A percentile compares a stretch with the other conserved stretches of the same genome.
Evolutionary conservation across 1,139 yeast species (phyloP).

Genomic region (Debaryomyces psychrophilus): DNA sequence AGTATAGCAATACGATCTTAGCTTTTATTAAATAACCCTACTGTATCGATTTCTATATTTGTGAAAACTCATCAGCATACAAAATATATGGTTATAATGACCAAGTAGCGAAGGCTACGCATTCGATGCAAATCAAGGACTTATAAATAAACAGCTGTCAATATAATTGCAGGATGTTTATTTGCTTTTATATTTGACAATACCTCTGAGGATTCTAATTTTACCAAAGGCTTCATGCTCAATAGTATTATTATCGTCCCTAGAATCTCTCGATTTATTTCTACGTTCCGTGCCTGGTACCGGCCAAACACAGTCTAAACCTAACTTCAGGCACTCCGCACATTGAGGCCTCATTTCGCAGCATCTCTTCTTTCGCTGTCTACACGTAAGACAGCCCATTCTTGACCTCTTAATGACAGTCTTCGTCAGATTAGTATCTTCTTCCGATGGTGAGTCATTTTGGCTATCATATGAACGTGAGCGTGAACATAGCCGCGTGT

Average conservation of each 20-base stretch:
- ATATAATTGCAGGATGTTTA: neutral
- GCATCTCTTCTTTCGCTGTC: conserved; percentile 50
- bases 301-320: conserved; percentile 55
- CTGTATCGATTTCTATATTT: too few relatives aligned
- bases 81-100: too few relatives aligned
- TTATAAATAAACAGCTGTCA: too few relatives aligned
- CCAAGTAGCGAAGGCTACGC: too few relatives aligned
- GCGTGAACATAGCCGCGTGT: neutral
- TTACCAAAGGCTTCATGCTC: conserved; percentile 59
- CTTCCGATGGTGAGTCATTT: neutral
- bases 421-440: neutral
- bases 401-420: conserved; percentile 36
- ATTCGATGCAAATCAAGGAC: too few relatives aligned
- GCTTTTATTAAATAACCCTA: too few relatives aligned
- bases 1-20: too few relatives aligned
- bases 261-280: conserved; percentile 52
- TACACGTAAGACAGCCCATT: conserved; percentile 51
- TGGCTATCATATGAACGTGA: neutral
- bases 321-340: conserved; percentile 44
- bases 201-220: conserved; percentile 63
- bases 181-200: conserved; percentile 49
- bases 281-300: conserved; percentile 52
- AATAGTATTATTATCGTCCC: conserved; percentile 49
- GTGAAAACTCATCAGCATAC: too few relatives aligned
- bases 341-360: conserved; percentile 48